A percentile compares a stretch with the other conserved stretches of the same genome.
Evolutionary conservation across 2,329 filamentous ascomycete species (phyloP).

Genomic region (Talaromyces sp.): DNA sequence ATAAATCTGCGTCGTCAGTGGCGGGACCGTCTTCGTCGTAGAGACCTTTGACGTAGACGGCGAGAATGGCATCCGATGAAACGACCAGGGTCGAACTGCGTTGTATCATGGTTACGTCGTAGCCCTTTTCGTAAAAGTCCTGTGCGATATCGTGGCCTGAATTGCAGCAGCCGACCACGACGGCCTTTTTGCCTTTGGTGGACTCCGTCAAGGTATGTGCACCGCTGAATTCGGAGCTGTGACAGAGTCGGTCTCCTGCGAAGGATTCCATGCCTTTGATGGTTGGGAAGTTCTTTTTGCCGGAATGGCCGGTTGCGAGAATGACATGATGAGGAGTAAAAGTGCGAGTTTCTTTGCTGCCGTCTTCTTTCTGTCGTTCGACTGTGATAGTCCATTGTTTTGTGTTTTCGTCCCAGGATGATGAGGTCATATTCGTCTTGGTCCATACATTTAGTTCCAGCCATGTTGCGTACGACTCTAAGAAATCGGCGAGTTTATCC

Average conservation of each 20-base stretch:
- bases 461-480: slow-evolving; percentile 59
- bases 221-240: slow-evolving; percentile 57
- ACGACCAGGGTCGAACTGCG: slow-evolving; percentile 62
- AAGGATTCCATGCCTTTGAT: slow-evolving; percentile 52
- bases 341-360: slow-evolving; percentile 45
- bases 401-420: slow-evolving; percentile 48
- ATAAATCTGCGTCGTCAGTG: slow-evolving; percentile 61
- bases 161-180: slow-evolving; percentile 65
- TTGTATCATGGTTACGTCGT: slow-evolving; percentile 65
- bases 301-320: slow-evolving; percentile 63
- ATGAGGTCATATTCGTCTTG: slow-evolving; percentile 44
- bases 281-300: slow-evolving; percentile 53
- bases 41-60: slow-evolving; percentile 50
- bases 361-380: slow-evolving; percentile 37
- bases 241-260: slow-evolving; percentile 54
- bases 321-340: slow-evolving; percentile 60
- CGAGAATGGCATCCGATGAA: slow-evolving; percentile 49
- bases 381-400: slow-evolving; percentile 54
- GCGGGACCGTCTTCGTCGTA: slow-evolving; percentile 50
- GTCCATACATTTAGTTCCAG: slow-evolving; percentile 68
- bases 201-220: slow-evolving; percentile 35
- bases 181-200: slow-evolving; percentile 50
- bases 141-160: slow-evolving; percentile 65
- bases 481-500: slow-evolving; percentile 65
- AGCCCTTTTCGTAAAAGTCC: slow-evolving; percentile 62